Evolutionary conservation across 805 yeast genomes (phyloP).

Genomic region (Wickerhamomyces rabaulensis): DNA sequence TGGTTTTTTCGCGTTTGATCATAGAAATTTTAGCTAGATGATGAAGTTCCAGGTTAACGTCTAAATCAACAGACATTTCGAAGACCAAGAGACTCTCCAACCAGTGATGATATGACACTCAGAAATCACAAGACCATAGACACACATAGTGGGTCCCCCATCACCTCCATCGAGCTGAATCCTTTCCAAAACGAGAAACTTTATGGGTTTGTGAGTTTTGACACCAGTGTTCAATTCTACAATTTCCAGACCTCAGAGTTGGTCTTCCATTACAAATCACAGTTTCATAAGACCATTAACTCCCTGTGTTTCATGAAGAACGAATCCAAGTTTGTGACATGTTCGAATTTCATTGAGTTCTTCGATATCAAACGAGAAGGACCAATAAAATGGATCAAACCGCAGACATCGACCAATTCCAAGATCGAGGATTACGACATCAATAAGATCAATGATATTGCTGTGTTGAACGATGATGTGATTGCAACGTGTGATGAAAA

Average conservation of each 20-base stretch:
- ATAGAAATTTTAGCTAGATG: too few species aligned
- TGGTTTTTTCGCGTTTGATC: too few species aligned
- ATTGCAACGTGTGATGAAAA: constrained; percentile 17
- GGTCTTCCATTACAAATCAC: neutral
- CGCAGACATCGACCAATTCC: neutral
- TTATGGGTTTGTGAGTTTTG: neutral
- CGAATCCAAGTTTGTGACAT: constrained; percentile 8
- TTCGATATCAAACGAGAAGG: neutral
- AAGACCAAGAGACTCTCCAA: too few species aligned
- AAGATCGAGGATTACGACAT: neutral
- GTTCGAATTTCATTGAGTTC: constrained; percentile 8
- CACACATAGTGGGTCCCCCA: neutral
- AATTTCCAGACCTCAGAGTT: neutral
- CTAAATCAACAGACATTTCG: too few species aligned
- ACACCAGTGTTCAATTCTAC: constrained; percentile 3
- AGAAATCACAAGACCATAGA: neutral
- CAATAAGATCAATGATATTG: constrained; percentile 9
- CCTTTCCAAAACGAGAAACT: neutral
- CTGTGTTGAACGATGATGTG: constrained; percentile 9
- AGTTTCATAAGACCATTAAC: neutral
- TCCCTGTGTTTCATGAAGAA: neutral
- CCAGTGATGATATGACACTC: neutral
- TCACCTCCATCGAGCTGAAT: neutral
- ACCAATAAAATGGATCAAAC: neutral
- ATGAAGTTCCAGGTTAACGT: too few species aligned